A percentile compares a stretch with the other conserved stretches of the same genome.
Conservation (phyloP, 139 green algal genomes). For the Chlamydomonas schloesseri region DNA sequence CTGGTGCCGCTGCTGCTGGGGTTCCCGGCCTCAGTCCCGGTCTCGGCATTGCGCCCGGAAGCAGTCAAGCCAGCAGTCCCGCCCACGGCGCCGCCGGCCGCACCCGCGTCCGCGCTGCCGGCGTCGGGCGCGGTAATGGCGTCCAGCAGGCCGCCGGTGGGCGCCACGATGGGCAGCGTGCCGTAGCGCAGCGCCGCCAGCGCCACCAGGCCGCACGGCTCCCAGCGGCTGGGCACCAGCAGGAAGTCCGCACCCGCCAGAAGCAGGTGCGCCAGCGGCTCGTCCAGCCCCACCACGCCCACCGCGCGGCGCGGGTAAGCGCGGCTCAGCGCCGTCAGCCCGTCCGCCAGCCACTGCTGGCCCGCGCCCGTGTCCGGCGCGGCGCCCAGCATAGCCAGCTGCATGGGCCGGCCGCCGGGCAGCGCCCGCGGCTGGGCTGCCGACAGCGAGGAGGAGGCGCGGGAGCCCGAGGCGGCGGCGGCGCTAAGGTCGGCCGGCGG, state of each 20-base stretch:
- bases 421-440: conserved; percentile 19
- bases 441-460: too few relatives aligned
- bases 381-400: conserved; percentile 64
- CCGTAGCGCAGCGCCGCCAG: conserved; percentile 82
- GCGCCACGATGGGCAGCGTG: conserved; percentile 77
- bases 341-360: conserved; percentile 76
- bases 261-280: conserved; percentile 81
- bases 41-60: too few relatives aligned
- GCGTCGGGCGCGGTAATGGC: conserved; percentile 46
- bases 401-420: neutral
- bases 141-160: conserved; percentile 83
- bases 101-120: too few relatives aligned
- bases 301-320: conserved; percentile 72
- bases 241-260: conserved; percentile 83
- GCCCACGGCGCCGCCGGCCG: neutral
- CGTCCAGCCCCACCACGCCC: conserved; percentile 72
- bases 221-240: conserved; percentile 83
- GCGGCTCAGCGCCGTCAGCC: conserved; percentile 60
- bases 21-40: neutral
- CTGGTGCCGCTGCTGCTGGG: neutral
- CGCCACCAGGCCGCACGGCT: conserved; percentile 90
- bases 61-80: neutral
- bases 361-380: neutral
- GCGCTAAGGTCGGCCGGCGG: neutral
- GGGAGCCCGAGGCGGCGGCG: neutral